phyloP scores from a whole-genome alignment of 2,329 filamentous ascomycete species.

The Arachnopeziza araneosa region DNA sequence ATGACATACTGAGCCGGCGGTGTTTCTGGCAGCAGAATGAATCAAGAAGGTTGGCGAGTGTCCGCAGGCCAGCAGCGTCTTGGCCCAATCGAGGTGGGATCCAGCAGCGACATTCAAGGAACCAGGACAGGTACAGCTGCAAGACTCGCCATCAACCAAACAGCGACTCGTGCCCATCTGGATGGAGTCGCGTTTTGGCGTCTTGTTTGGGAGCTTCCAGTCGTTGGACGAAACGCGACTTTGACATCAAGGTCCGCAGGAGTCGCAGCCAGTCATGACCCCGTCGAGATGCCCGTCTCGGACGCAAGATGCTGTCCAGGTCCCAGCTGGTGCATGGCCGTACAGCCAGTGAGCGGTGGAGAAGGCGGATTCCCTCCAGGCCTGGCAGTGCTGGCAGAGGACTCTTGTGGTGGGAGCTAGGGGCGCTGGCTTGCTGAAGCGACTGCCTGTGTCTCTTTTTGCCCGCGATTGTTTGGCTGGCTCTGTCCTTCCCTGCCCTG shows the following conservation, averaged over 20 bases:
- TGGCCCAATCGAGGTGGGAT: not conserved
- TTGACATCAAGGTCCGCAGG: conserved; percentile 1
- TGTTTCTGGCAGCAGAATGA: not conserved
- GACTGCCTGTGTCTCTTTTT: not conserved
- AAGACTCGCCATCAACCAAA: not conserved
- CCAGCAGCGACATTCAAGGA: not conserved
- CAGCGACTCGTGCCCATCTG: not conserved
- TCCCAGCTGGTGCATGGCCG: not conserved
- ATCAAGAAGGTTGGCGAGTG: not conserved
- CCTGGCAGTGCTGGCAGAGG: no score
- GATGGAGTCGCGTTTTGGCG: not conserved
- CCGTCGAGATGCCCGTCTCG: not conserved
- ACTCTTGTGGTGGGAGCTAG: no score
- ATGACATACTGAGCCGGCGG: conserved; percentile 6
- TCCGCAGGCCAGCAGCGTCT: not conserved
- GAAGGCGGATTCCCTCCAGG: no score
- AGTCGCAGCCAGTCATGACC: not conserved
- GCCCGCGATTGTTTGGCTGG: not conserved
- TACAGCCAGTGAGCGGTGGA: not conserved
- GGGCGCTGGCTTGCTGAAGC: not conserved
- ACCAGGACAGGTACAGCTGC: not conserved
- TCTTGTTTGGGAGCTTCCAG: not conserved
- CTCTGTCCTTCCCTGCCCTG: not conserved
- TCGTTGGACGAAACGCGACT: conserved; percentile 10
- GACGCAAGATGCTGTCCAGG: not conserved